phyloP scores from a whole-genome alignment of 2,329 filamentous ascomycete genomes.

The Cercospora sp. region DNA sequence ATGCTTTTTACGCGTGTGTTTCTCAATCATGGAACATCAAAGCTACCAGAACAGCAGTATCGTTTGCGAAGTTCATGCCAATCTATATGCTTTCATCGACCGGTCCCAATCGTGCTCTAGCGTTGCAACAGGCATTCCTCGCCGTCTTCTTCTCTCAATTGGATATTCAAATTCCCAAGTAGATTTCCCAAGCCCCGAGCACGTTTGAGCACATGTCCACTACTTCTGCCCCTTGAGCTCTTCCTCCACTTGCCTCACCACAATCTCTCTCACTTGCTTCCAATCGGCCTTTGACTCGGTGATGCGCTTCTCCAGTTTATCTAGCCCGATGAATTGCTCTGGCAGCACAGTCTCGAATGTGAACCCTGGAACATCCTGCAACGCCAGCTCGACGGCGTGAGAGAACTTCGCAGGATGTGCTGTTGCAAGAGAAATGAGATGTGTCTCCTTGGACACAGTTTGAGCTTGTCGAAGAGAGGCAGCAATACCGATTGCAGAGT shows the following conservation, averaged over 20 bases:
- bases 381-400: conserved; percentile 75
- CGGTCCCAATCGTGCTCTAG: too few species aligned
- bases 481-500: conserved; percentile 82
- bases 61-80: background rate
- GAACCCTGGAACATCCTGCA: conserved; percentile 71
- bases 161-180: too few species aligned
- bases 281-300: conserved; percentile 67
- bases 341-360: conserved; percentile 78
- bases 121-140: too few species aligned
- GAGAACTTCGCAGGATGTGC: conserved; percentile 96
- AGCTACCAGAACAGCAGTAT: background rate
- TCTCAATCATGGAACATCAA: background rate
- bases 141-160: too few species aligned
- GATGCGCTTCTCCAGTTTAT: conserved; percentile 72
- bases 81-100: background rate
- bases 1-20: too few species aligned
- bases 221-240: conserved; percentile 26
- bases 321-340: conserved; percentile 75
- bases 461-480: conserved; percentile 70
- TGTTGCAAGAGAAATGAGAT: conserved; percentile 84
- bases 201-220: background rate
- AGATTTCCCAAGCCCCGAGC: too few species aligned
- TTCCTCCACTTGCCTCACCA: conserved; percentile 68
- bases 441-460: conserved; percentile 48
- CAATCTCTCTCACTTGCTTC: conserved; percentile 72